These are phyloP conservation scores for Pestalotiopsis sp. DNA, from an alignment of 2,329 filamentous ascomycete genomes.

Conservation along the genomic window DNA sequence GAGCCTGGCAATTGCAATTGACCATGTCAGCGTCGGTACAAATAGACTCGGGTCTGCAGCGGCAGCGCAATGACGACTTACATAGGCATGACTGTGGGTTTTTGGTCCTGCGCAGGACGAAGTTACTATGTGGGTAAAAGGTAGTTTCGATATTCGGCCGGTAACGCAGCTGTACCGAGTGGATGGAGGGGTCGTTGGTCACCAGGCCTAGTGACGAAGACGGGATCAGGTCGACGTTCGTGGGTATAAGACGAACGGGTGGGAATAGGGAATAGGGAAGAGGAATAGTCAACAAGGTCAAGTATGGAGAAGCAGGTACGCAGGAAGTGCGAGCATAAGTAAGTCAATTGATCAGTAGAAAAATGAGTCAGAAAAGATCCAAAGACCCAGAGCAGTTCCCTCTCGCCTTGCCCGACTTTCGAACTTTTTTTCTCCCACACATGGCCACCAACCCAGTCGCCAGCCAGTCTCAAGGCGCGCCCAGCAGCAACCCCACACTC, in stretches of 20 bases:
- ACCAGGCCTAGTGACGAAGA: neutral
- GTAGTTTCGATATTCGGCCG: neutral
- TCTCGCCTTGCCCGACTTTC: conserved; percentile 2
- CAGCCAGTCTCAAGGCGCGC: neutral
- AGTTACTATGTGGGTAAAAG: neutral
- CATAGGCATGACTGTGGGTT: conserved; percentile 2
- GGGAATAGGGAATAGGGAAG: neutral
- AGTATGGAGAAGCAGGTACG: neutral
- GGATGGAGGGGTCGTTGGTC: neutral
- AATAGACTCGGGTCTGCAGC: neutral
- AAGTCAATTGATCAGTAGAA: neutral
- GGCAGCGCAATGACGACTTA: neutral
- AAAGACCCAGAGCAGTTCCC: neutral
- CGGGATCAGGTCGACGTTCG: neutral
- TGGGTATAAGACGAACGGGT: neutral
- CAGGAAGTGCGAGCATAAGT: neutral
- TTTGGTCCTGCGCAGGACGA: neutral
- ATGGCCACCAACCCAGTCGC: neutral
- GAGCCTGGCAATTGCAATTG: conserved; percentile 51
- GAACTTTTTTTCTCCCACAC: neutral
- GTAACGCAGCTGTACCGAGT: conserved; percentile 3
- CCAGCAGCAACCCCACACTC: neutral
- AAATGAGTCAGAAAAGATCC: conserved; percentile 3
- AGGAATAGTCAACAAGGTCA: neutral
- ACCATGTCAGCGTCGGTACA: neutral